Conservation (phyloP, 164 flowering plant genomes). For the Chloranthus sessilifolius region DNA sequence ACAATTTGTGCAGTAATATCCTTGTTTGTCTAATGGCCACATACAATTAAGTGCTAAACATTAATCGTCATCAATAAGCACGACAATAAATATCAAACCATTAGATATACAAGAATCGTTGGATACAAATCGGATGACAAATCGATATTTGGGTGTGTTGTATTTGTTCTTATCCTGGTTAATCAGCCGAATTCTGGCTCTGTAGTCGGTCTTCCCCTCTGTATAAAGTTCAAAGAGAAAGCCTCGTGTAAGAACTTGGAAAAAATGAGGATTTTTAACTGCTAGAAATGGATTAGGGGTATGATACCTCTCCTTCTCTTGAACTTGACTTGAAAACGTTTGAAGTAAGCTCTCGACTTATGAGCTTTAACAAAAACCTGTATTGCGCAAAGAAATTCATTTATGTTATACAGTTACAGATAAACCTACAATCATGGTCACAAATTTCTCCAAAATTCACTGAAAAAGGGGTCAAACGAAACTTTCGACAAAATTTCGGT, state of each 20-base stretch:
- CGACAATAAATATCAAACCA: neutral
- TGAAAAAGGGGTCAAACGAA: too few relatives aligned
- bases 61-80: neutral
- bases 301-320: slow-evolving; percentile 48
- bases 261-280: too few relatives aligned
- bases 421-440: too few relatives aligned
- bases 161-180: slow-evolving; percentile 94
- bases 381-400: neutral
- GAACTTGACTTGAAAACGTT: slow-evolving; percentile 46
- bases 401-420: too few relatives aligned
- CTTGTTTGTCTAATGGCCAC: slow-evolving; percentile 60
- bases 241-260: neutral
- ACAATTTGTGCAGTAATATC: slow-evolving; percentile 68
- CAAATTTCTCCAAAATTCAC: too few relatives aligned
- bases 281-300: neutral
- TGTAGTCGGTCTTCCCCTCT: slow-evolving; percentile 92
- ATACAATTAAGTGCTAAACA: slow-evolving; percentile 23
- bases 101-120: neutral
- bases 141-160: slow-evolving; percentile 85
- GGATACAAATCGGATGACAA: slow-evolving; percentile 89
- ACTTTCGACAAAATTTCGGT: too few relatives aligned
- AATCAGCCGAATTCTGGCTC: slow-evolving; percentile 78
- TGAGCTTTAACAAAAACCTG: slow-evolving; percentile 50
- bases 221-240: slow-evolving; percentile 1
- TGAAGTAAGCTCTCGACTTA: slow-evolving; percentile 39